phyloP scores from a whole-genome alignment of 352 stramenopile species.

The Phytophthora vignae region DNA sequence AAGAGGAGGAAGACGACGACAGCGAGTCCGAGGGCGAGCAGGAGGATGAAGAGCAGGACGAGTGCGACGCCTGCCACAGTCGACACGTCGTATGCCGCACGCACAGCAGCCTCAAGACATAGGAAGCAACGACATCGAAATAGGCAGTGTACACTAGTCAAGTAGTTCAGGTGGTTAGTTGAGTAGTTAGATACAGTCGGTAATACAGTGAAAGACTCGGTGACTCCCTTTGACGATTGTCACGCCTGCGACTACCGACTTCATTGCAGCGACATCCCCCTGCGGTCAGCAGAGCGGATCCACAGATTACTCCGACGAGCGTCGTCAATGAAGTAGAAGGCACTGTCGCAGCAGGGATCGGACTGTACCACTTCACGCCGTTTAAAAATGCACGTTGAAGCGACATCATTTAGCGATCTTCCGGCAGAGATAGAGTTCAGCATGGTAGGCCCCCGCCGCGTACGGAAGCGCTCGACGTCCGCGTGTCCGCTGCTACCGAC shows the following conservation, averaged over 20 bases:
- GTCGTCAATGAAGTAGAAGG: neutral
- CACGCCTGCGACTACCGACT: neutral
- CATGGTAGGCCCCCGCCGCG: conserved; percentile 29
- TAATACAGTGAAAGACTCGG: neutral
- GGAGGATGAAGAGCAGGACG: conserved; percentile 8
- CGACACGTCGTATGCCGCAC: conserved; percentile 41
- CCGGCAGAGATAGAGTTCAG: neutral
- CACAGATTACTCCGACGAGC: neutral
- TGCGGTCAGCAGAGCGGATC: neutral
- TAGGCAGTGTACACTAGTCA: conserved; percentile 12
- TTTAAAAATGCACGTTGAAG: neutral
- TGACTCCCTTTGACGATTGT: too few relatives aligned
- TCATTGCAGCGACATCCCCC: neutral
- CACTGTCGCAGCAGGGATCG: neutral
- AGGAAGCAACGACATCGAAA: conserved; percentile 1
- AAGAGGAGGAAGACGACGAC: neutral
- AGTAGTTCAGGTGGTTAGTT: neutral
- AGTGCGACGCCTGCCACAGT: conserved; percentile 45
- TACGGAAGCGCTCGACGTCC: conserved; percentile 24
- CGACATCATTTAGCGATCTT: conserved; percentile 12
- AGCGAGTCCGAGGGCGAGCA: conserved; percentile 33
- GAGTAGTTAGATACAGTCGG: neutral
- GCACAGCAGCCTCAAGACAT: conserved; percentile 32
- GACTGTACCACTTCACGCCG: neutral
- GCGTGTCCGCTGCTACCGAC: conserved; percentile 20